These are phyloP conservation scores for Nannochloropsis salina DNA, from an alignment of 108 stramenopile species.

Conservation along the genomic window DNA sequence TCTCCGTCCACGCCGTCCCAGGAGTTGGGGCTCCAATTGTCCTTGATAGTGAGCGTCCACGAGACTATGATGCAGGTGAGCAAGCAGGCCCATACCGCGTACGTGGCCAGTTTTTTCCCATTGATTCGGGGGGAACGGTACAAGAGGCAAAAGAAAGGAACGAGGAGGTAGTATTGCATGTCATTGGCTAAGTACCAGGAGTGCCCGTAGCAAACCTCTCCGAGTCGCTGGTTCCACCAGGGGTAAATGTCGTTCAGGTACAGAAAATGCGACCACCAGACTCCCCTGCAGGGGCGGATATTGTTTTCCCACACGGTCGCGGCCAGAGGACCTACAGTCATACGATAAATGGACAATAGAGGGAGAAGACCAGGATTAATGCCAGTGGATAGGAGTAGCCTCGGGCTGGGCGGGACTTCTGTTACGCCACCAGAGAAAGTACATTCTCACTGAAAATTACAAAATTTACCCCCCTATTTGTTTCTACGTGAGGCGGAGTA, in stretches of 20 bases:
- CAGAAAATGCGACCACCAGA: constrained; percentile 17
- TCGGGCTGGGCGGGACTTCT: too few relatives aligned
- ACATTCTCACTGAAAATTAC: too few relatives aligned
- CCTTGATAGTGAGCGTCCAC: not conserved
- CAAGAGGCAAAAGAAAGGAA: not conserved
- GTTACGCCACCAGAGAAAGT: too few relatives aligned
- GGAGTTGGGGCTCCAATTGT: not conserved
- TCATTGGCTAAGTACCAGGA: constrained; percentile 51
- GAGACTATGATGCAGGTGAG: not conserved
- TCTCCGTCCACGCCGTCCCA: constrained; percentile 10
- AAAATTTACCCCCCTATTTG: too few relatives aligned
- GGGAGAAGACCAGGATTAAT: too few relatives aligned
- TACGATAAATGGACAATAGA: too few relatives aligned
- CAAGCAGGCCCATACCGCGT: not conserved
- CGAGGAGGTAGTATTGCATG: constrained; percentile 37
- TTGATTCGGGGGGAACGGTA: not conserved
- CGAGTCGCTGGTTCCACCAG: constrained; percentile 8
- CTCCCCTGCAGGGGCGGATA: not conserved
- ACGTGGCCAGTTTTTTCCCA: not conserved
- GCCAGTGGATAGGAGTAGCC: too few relatives aligned
- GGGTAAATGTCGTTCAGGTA: constrained; percentile 3
- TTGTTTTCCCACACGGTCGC: constrained; percentile 14
- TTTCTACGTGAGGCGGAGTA: not conserved
- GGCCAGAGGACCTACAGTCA: not conserved
- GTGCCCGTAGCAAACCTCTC: constrained; percentile 14